Base-by-base conservation (phyloP, 176 grass and related monocot genomes). In the Secale cereale region DNA sequence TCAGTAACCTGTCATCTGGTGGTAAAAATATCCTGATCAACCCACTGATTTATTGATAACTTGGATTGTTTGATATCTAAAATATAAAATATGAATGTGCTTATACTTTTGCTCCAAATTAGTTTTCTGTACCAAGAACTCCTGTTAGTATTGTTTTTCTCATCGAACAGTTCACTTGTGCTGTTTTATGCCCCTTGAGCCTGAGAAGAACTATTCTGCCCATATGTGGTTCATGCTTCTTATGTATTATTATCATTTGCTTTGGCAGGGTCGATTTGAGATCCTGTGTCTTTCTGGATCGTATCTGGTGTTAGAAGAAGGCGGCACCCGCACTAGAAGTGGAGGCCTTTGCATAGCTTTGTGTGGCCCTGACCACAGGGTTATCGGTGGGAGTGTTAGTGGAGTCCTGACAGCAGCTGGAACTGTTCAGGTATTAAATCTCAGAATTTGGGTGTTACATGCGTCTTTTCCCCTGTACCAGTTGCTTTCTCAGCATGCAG, bases 231-330 rank as follows among this genome's bases (percentile, higher is more conserved):
- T 66, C 8, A 72, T 32, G 13, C 2, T 9, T 9, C 22, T 70
- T 85, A 54, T 70, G 37, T 20, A 74, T 83, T 37, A 59, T 25
- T 63, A 19, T 66, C 50, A 54, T 54, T 20, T 86, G 39, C 30
- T 90, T 86, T 91, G 35, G 82, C 90, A 99, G 97, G 97, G 97
- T 67, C 91, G 88, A 86, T 99, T 88, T 62, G 91, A 99, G 60
- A 99, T 99, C 76, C 85, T 99, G 29, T 92, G 88, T 84, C 87
- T 99, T 54, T 99, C 97, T 62, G 93, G 97, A 35, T 99, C 97
- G 8, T 96, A 99, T 54, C 87, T 96, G 88, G 48, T 85, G 81
- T 81, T 86, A 23, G 97, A 96, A 6, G 88, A 91, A 59, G 89
- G 85, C 2, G 93, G 96, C 10, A 84, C 85, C 0, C 92, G 91